Percentiles rank a stretch among this genome's conserved stretches.
These are phyloP conservation scores for Lycium barbarum DNA, from an alignment of 257 asterid genomes.

Conservation along the genomic window DNA sequence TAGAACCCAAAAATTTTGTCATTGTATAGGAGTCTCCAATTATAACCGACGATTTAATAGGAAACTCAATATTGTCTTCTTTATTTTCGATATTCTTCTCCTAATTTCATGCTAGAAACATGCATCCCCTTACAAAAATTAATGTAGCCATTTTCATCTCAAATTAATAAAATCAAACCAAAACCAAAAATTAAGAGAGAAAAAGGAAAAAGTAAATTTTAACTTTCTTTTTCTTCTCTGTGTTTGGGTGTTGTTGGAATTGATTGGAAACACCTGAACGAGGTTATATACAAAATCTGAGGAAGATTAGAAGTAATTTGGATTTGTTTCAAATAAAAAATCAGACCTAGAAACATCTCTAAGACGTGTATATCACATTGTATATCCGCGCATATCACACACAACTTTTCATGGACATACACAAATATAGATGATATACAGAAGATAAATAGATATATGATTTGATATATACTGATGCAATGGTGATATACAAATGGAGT, in stretches of 20 bases:
- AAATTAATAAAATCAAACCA: no score
- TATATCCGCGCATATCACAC: neutral
- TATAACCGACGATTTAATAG: neutral
- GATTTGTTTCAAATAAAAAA: neutral
- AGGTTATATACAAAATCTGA: neutral
- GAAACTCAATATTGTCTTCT: neutral
- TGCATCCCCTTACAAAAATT: neutral
- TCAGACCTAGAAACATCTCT: neutral
- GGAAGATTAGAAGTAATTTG: neutral
- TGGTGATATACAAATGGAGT: neutral
- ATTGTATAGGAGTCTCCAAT: neutral
- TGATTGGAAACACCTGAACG: neutral
- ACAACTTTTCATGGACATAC: neutral
- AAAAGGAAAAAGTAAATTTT: neutral
- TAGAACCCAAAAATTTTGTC: neutral
- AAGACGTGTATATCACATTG: neutral
- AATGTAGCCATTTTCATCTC: neutral
- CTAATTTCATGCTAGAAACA: neutral
- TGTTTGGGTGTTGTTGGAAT: neutral
- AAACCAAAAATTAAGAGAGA: neutral
- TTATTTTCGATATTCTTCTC: neutral
- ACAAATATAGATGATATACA: no score
- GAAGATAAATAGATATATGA: no score
- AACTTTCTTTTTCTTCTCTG: neutral
- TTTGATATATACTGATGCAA: no score